phyloP scores from a whole-genome alignment of 495 filamentous ascomycete species.

The Daldinia childiae region DNA sequence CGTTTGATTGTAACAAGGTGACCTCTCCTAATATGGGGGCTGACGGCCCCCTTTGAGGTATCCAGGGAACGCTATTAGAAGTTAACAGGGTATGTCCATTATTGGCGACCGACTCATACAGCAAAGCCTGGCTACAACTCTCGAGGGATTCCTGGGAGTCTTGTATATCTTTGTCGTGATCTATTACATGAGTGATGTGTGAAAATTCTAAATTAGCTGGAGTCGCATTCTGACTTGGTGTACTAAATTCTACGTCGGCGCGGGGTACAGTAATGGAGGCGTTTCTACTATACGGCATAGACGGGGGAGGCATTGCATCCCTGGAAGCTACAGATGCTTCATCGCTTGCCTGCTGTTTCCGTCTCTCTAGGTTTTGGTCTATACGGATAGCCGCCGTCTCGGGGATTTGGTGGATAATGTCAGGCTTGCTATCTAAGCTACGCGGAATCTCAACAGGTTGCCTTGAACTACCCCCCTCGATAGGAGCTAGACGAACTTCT shows the following conservation, averaged over 20 bases:
- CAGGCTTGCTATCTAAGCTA: background rate
- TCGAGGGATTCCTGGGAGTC: background rate
- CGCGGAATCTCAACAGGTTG: background rate
- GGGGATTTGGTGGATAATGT: background rate
- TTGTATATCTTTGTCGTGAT: background rate
- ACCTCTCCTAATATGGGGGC: constrained; percentile 4
- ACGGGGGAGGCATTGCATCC: constrained; percentile 46
- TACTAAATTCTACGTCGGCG: background rate
- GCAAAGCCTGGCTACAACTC: background rate
- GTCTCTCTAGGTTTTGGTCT: background rate
- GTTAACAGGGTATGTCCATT: constrained; percentile 14
- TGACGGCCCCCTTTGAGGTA: constrained; percentile 35
- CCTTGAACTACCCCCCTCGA: background rate
- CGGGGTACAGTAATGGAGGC: background rate
- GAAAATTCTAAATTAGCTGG: background rate
- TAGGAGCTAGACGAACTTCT: constrained; percentile 4
- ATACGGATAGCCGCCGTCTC: background rate
- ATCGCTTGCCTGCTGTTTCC: constrained; percentile 3
- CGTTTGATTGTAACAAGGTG: constrained; percentile 20
- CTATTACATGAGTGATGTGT: background rate
- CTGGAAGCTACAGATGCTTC: constrained; percentile 29
- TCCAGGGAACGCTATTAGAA: constrained; percentile 31
- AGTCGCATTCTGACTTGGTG: background rate
- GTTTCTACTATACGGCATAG: constrained; percentile 23
- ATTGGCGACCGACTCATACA: constrained; percentile 5